Evolutionary conservation across 306 rosid genomes (phyloP).

Genomic region (Abrus pulchellus): DNA sequence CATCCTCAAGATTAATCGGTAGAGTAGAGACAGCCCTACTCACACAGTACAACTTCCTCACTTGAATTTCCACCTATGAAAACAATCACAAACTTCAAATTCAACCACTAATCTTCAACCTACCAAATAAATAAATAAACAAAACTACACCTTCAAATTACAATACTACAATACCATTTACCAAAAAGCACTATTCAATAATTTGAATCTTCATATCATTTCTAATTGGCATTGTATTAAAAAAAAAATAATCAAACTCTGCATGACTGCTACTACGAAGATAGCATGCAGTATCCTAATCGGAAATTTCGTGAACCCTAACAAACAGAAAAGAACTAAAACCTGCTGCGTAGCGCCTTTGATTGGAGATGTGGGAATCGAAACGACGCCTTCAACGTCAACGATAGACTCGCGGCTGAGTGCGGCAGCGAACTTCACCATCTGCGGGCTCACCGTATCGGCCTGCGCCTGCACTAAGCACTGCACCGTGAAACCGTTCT

Average conservation of each 20-base stretch:
- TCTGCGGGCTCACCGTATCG: slow-evolving; percentile 77
- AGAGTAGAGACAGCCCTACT: slow-evolving; percentile 74
- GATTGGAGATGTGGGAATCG: slow-evolving; percentile 68
- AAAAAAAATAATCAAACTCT: background rate
- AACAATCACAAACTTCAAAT: slow-evolving; percentile 31
- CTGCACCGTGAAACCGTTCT: slow-evolving; percentile 80
- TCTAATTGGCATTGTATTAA: background rate
- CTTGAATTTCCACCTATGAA: slow-evolving; percentile 85
- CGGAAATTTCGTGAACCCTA: background rate
- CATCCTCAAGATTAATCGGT: slow-evolving; percentile 88
- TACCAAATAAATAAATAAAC: background rate
- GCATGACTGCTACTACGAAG: background rate
- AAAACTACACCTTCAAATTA: background rate
- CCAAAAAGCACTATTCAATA: background rate
- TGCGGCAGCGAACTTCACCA: slow-evolving; percentile 79
- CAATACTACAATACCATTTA: background rate
- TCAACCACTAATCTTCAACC: background rate
- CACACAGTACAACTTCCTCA: slow-evolving; percentile 74
- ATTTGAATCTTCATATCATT: background rate
- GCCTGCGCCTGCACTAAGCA: slow-evolving; percentile 79
- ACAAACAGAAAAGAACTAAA: background rate
- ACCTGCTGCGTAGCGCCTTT: slow-evolving; percentile 92
- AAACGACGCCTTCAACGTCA: slow-evolving; percentile 76
- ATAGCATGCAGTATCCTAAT: background rate
- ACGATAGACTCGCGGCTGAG: slow-evolving; percentile 87